Percentiles rank a stretch among this genome's conserved stretches.
Evolutionary conservation across 306 rosid genomes (phyloP).

Genomic region (Prosopis cineraria): DNA sequence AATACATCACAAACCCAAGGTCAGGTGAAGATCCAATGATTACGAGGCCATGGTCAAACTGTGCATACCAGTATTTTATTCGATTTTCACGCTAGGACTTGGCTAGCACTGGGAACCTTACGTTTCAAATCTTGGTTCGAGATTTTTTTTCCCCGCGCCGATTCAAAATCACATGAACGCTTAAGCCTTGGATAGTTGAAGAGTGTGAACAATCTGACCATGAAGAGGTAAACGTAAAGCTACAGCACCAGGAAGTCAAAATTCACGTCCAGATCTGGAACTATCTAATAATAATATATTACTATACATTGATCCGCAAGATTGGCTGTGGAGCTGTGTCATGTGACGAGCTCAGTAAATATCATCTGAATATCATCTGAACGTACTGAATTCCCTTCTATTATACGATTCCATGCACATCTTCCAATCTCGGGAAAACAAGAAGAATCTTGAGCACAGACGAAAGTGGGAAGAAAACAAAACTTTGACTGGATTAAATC

Average conservation of each 20-base stretch:
- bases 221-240: not conserved
- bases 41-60: not conserved
- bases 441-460: conserved; percentile 40
- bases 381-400: conserved; percentile 22
- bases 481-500: conserved; percentile 8
- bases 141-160: too few species aligned
- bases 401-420: conserved; percentile 28
- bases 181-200: not conserved
- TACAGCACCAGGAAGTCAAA: not conserved
- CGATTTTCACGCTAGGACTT: not conserved
- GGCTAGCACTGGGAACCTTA: not conserved
- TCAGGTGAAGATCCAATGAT: conserved; percentile 5
- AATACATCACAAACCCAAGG: not conserved
- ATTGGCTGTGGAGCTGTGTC: conserved; percentile 8
- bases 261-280: not conserved
- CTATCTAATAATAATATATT: not conserved
- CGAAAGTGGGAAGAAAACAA: conserved; percentile 28
- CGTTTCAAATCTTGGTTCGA: not conserved
- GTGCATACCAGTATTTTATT: not conserved
- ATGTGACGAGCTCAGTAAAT: conserved; percentile 29
- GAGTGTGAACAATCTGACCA: not conserved
- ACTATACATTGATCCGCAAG: not conserved
- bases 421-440: conserved; percentile 36
- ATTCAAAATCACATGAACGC: not conserved
- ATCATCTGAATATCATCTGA: conserved; percentile 8